Base-by-base conservation (phyloP, 1,139 yeast species). In the Hansenula sp. region DNA sequence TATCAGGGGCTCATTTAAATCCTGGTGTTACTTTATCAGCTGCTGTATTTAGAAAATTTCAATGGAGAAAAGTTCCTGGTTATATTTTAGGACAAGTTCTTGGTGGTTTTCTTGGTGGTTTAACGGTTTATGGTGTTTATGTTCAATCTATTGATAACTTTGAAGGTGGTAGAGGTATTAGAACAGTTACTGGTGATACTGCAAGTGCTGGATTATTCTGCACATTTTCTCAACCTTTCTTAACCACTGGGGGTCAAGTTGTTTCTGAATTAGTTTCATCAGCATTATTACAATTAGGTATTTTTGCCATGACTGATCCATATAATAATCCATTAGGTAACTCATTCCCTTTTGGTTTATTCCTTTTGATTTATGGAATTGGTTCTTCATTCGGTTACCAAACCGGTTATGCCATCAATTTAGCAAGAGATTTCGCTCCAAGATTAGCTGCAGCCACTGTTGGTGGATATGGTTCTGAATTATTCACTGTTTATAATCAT, bases 381-480 rank as follows among this genome's bases (percentile, higher is more conserved):
- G 77, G 76, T 54, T 66, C 74, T 16, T 57, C 72, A 17, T 63
- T 70, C 46, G 75, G 77, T 40, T 72, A 66, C 60, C 75, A 72
- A 56, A 75, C 79, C 21, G 79, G 78, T 32, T 72, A 73, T 52
- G 79, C 78, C 38, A 60, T 75, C 51, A 74, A 74, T 59, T 61
- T 71, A 48, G 79, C 79, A 21, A 71, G 80, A 62, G 80, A 75
- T 58, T 64, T 74, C 44, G 77, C 76, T 34, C 79, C 80, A 47
- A 62, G 80, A 53, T 55, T 74, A 38, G 77, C 77, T 29, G 58
- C 76, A 29, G 63, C 62, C 39, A 59, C 71, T 39, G 63, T 72
- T 37, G 80, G 80, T 37, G 80, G 80, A 29, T 73, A 72, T 50
- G 69, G 72, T 39, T 55, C 65, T 41, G 62, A 63, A 19, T 58